Evolutionary conservation across 2,329 filamentous ascomycete genomes (phyloP).

Genomic region (Madurella mycetomatis): DNA sequence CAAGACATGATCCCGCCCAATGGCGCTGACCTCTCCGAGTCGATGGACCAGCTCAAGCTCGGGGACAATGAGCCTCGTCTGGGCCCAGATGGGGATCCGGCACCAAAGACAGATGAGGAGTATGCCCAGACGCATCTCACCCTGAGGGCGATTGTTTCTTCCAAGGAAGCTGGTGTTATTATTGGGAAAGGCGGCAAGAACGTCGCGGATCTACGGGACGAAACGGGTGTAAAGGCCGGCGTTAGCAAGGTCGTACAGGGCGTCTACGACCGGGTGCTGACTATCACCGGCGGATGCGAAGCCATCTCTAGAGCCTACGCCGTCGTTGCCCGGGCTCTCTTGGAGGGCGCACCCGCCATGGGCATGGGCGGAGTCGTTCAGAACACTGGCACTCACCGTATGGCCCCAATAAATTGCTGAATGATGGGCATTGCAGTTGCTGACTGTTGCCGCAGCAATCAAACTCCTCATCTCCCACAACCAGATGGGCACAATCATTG

Average conservation of each 20-base stretch:
- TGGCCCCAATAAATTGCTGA: constrained; percentile 37
- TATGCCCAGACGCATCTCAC: constrained; percentile 91
- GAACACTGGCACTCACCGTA: constrained; percentile 92
- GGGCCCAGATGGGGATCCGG: constrained; percentile 69
- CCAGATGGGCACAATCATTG: constrained; percentile 99
- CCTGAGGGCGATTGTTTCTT: constrained; percentile 94
- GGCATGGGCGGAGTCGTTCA: constrained; percentile 90
- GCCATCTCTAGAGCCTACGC: constrained; percentile 89
- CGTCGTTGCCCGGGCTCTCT: constrained; percentile 82
- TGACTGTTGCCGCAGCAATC: constrained; percentile 60
- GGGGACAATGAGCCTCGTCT: constrained; percentile 57
- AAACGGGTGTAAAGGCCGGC: constrained; percentile 95
- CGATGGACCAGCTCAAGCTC: constrained; percentile 62
- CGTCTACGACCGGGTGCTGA: constrained; percentile 94
- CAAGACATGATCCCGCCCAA: constrained; percentile 56
- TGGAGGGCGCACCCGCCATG: constrained; percentile 91
- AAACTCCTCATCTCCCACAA: constrained; percentile 99
- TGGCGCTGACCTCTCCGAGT: constrained; percentile 57
- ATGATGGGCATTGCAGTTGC: constrained; percentile 14
- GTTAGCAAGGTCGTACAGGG: constrained; percentile 98
- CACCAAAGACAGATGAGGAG: constrained; percentile 92
- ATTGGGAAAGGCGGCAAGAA: constrained; percentile 99
- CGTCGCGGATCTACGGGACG: constrained; percentile 91
- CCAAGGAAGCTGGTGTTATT: constrained; percentile 97
- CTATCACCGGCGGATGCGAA: constrained; percentile 85